Conservation (phyloP, 345 rosid genomes). For the Nephelium lappaceum region DNA sequence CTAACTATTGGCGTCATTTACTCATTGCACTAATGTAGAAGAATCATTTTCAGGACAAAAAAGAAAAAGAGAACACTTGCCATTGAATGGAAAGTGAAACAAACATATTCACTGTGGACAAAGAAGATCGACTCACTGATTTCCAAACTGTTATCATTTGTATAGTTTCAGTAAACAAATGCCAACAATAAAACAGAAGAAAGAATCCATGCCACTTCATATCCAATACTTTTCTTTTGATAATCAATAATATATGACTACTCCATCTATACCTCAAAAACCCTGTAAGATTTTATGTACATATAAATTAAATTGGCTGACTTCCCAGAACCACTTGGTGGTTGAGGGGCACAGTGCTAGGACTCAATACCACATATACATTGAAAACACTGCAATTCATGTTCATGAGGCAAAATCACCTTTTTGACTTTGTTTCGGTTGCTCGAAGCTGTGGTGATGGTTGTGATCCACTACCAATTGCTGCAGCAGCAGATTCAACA, state of each 20-base stretch:
- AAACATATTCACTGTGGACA: conserved; percentile 8
- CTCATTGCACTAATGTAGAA: neutral
- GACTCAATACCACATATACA: conserved; percentile 9
- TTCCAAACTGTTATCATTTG: conserved; percentile 19
- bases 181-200: neutral
- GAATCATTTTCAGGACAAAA: neutral
- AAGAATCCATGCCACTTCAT: conserved; percentile 11
- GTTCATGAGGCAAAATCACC: conserved; percentile 31
- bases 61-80: neutral
- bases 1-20: too few species aligned
- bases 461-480: conserved; percentile 71
- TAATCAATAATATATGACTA: neutral
- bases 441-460: conserved; percentile 45
- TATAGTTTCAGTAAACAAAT: conserved; percentile 23
- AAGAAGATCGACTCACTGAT: neutral
- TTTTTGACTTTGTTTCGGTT: conserved; percentile 54
- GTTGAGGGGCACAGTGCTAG: conserved; percentile 1
- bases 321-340: conserved; percentile 19
- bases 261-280: conserved; percentile 26
- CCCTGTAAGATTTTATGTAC: conserved; percentile 29
- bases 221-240: conserved; percentile 22
- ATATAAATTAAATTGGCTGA: conserved; percentile 17
- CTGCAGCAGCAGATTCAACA: conserved; percentile 95
- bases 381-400: neutral
- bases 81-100: neutral